These are phyloP conservation scores for Cryphonectria nitschkei DNA, from an alignment of 2,329 filamentous ascomycete species.

Conservation along the genomic window DNA sequence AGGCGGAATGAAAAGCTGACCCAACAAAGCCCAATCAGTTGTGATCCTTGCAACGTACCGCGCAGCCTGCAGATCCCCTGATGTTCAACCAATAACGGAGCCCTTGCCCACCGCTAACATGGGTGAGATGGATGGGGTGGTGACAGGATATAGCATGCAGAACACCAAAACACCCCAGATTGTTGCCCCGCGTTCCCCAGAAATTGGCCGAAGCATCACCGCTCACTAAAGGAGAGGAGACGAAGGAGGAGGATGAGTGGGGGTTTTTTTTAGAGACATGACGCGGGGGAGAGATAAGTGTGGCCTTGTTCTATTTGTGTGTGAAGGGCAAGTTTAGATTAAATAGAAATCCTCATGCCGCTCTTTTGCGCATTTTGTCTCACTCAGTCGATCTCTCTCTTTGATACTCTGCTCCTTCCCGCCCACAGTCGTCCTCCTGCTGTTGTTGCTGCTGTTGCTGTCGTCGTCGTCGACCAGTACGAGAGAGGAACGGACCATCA, in stretches of 20 bases:
- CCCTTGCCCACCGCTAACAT: background rate
- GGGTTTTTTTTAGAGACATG: background rate
- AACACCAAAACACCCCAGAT: background rate
- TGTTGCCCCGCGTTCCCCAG: background rate
- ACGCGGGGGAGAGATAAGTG: background rate
- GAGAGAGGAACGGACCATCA: background rate
- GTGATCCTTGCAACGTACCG: background rate
- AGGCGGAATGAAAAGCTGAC: background rate
- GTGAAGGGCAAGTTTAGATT: background rate
- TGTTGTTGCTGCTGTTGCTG: background rate
- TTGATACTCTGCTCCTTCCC: background rate
- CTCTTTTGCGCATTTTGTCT: background rate
- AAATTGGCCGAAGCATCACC: background rate
- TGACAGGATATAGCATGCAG: background rate
- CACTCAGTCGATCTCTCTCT: background rate
- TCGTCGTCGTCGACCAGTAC: background rate
- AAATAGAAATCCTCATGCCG: background rate
- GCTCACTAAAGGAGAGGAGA: background rate
- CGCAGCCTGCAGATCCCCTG: conserved; percentile 1
- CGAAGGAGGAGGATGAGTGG: background rate
- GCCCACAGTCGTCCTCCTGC: background rate
- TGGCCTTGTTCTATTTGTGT: background rate
- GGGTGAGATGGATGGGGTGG: background rate
- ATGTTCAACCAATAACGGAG: background rate
- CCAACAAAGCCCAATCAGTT: background rate